Percentiles rank a stretch among this genome's conserved stretches.
phyloP scores from a whole-genome alignment of 2,329 filamentous ascomycete species.

The Byssoonygena ceratinophila region DNA sequence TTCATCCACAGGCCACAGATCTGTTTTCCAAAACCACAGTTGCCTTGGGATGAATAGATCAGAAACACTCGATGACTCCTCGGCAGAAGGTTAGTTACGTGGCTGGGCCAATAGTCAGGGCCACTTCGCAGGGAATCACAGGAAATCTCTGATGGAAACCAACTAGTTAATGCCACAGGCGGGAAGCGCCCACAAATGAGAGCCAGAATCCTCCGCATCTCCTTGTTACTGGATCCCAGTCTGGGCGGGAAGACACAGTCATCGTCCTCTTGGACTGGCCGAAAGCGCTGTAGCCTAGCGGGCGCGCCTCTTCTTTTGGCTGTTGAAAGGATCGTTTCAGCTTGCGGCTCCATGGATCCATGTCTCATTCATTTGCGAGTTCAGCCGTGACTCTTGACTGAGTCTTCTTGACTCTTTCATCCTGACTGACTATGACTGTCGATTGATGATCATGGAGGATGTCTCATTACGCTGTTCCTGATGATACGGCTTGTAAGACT shows the following conservation, averaged over 20 bases:
- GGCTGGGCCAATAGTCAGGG: slow-evolving; percentile 4
- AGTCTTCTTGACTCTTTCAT: too few species aligned
- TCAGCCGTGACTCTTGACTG: too few species aligned
- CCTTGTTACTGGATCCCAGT: background rate
- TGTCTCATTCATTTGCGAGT: background rate
- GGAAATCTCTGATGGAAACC: background rate
- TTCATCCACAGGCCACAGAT: too few species aligned
- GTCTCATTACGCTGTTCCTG: too few species aligned
- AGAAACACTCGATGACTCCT: slow-evolving; percentile 1
- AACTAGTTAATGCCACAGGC: background rate
- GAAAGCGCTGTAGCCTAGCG: background rate
- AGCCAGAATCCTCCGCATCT: background rate
- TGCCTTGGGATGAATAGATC: background rate
- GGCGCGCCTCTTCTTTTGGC: background rate
- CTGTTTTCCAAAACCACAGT: too few species aligned
- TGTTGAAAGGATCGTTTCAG: slow-evolving; percentile 3
- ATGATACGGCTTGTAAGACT: too few species aligned
- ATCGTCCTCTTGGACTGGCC: background rate
- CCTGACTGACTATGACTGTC: too few species aligned
- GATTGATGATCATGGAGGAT: too few species aligned
- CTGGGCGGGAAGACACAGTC: background rate
- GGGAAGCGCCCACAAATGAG: slow-evolving; percentile 8
- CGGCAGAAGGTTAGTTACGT: too few species aligned
- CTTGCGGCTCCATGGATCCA: background rate
- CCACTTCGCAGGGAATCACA: background rate